Base-by-base conservation (phyloP, 306 rosid genomes). In the Phaseolus lunatus region DNA sequence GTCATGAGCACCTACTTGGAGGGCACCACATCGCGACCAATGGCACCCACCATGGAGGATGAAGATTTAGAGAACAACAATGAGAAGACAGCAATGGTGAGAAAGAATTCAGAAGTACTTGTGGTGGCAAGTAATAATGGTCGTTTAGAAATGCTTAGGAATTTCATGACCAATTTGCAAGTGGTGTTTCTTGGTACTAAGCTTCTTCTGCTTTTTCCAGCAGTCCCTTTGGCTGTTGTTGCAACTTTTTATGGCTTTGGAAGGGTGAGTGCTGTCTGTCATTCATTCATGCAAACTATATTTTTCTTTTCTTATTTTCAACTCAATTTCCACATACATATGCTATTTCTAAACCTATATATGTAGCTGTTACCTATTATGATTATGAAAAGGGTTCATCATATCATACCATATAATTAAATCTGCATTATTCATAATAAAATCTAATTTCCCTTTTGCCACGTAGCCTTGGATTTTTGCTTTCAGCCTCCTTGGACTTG, bases 391-490 rank as follows among this genome's bases (percentile, higher is more conserved):
- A 7, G 10, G 43, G 31, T 27, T 27, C 31, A 27, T 27, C 31
- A 3, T 27, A 3, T 2, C 0, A 27, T 3, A 27, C 31, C 31
- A 27, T 27, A 27, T 5, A 31, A 31, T 5, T 31, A 31, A 31
- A 31, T 5, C 35, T 5, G 35, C 35, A 31, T 31, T 31, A 35
- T 35, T 37, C 13, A 9, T 39, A 1, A 43, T 3, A 63, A 26
- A 50, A 50, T 80, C 1, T 59, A 47, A 67, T 81, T 53, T 4
- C 0, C 67, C 53, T 67, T 44, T 2, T 76, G 76, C 13, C 9
- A 63, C 19, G 70, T 87, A 94, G 98, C 88, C 98, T 0, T 94
- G 98, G 97, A 87, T 94, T 12, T 94, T 94, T 75, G 94, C 90
- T 2, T 73, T 89, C 87, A 94, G 98, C 74, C 50, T 94, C 26